These are phyloP conservation scores for Phytopythium cucurbitacearum DNA, from an alignment of 352 stramenopile species.

Conservation along the genomic window DNA sequence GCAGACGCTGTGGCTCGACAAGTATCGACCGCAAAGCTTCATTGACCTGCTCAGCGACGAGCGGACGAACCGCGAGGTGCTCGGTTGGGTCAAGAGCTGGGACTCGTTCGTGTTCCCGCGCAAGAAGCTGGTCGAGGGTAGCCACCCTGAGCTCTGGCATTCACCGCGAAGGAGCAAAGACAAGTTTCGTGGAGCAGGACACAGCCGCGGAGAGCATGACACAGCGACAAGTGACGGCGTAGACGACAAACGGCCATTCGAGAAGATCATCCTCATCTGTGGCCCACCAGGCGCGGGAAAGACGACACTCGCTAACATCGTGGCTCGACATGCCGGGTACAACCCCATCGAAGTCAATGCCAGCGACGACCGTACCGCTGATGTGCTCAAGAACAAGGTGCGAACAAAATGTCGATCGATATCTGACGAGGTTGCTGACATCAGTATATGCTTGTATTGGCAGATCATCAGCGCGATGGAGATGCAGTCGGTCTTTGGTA, in stretches of 20 bases:
- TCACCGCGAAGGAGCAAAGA: too few relatives aligned
- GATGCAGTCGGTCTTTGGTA: slow-evolving; percentile 86
- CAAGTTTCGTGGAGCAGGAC: too few relatives aligned
- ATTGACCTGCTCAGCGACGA: slow-evolving; percentile 96
- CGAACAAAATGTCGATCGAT: not conserved
- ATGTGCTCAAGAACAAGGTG: slow-evolving; percentile 90
- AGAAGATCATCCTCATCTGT: slow-evolving; percentile 94
- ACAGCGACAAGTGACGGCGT: slow-evolving; percentile 1
- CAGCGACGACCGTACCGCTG: slow-evolving; percentile 94
- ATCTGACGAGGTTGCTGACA: not conserved
- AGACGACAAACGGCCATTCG: slow-evolving; percentile 48
- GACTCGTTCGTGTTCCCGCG: slow-evolving; percentile 93
- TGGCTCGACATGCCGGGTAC: slow-evolving; percentile 95
- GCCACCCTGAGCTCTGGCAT: not conserved
- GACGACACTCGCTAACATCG: slow-evolving; percentile 96
- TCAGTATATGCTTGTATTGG: not conserved
- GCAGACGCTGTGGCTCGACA: slow-evolving; percentile 93
- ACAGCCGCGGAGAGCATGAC: not conserved
- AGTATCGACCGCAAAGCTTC: slow-evolving; percentile 94
- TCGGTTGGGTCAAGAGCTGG: slow-evolving; percentile 94
- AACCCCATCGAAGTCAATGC: slow-evolving; percentile 97
- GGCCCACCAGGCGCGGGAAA: slow-evolving; percentile 93
- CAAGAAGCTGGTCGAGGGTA: slow-evolving; percentile 34
- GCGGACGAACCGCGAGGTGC: slow-evolving; percentile 94
- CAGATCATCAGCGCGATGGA: slow-evolving; percentile 90